Base-by-base conservation (phyloP, 805 yeast species). In the Pichia kluyveri region DNA sequence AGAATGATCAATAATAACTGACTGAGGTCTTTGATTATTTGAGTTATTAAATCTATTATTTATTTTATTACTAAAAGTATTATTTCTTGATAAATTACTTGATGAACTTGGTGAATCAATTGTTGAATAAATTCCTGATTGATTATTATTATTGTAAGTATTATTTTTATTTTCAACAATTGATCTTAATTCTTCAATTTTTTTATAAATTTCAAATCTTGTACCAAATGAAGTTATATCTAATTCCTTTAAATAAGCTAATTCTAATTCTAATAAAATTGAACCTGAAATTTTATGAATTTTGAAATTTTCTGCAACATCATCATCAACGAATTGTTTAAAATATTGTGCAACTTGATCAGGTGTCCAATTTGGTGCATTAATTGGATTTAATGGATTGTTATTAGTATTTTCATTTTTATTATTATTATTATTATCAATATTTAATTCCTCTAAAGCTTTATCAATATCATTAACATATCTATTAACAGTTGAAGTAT, bases 141-240 rank as follows among this genome's bases (percentile, higher is more conserved):
- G 37, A 15, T 34, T 34, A 14, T 34, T 34, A 37, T 37, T 37
- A 9, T 6, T 37, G 8, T 37, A 10, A 37, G 3, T 12, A 37
- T 37, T 17, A 37, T 18, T 37, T 17, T 5, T 10, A 37, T 37
- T 34, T 14, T 38, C 39, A 27, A 65, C 52, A 11, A 62, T 63
- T 14, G 56, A 60, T 50, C 72, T 72, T 56, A 84, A 68, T 37
- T 80, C 76, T 62, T 87, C 95, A 57, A 93, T 91, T 61, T 87
- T 96, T 60, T 88, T 89, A 65, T 80, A 82, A 42, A 93, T 79
- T 63, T 90, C 96, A 66, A 89, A 93, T 54, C 99, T 76, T 0
- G 96, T 90, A 28, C 99, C 99, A 69, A 93, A 93, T 5, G 96
- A 86, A 43, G 79, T 74, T 45, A 93, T 91, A 48, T 90, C 99